Conservation (phyloP, 2,329 filamentous ascomycete genomes). For the Pezicula rhizophila region DNA sequence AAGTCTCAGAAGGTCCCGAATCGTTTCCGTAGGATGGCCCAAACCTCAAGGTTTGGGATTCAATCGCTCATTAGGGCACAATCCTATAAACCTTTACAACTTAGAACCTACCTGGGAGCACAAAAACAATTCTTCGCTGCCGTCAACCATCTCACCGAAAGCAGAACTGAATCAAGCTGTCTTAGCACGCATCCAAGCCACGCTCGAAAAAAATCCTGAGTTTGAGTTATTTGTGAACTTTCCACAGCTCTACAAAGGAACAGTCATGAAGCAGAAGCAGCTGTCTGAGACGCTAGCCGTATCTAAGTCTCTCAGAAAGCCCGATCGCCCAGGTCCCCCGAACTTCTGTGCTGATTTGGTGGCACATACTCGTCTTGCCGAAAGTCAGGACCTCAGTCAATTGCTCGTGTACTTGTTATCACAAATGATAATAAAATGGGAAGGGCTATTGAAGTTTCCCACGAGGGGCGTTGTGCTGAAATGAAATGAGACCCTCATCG, state of each 20-base stretch:
- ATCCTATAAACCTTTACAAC: too few species aligned
- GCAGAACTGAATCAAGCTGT: neutral
- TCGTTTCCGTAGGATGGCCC: too few species aligned
- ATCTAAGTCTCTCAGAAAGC: too few species aligned
- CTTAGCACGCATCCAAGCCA: neutral
- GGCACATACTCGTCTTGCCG: neutral
- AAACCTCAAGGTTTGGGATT: too few species aligned
- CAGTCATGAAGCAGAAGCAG: neutral
- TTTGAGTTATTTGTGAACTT: neutral
- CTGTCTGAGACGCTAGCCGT: neutral
- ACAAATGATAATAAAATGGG: slow-evolving; percentile 5
- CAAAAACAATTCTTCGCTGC: too few species aligned
- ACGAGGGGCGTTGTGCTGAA: slow-evolving; percentile 7
- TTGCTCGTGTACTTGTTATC: neutral
- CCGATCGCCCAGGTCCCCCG: neutral
- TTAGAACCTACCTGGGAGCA: too few species aligned
- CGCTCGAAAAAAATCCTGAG: neutral
- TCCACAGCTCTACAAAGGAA: neutral
- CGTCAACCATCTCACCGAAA: neutral
- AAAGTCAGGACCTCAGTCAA: neutral
- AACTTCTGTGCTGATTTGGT: neutral
- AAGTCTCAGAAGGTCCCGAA: too few species aligned
- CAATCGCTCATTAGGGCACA: too few species aligned
- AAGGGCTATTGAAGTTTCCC: slow-evolving; percentile 7
- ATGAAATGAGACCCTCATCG: slow-evolving; percentile 6